Evolutionary conservation across 768 basidiomycete species (phyloP), one percentile per base, ranked within the genome.

Genomic region (Suillus decipiens): DNA sequence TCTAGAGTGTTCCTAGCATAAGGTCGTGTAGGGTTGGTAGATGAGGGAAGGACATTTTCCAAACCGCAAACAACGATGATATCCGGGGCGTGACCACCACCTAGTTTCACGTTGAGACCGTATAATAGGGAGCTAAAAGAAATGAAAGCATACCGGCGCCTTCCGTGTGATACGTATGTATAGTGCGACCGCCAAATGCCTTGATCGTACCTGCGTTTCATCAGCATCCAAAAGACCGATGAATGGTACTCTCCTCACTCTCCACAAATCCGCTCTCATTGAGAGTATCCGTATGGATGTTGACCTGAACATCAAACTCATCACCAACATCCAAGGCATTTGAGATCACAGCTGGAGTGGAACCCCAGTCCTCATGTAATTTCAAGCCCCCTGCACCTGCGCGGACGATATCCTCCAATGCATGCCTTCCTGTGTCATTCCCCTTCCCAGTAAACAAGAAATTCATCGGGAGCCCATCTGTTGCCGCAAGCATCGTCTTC

Each of bases 231-330:
- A 59, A 50, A 43, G 50, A 63, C 41, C 31, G n/a, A 36, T n/a
- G 14, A 50, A 39, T 19, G n/a, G 17, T 12, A 45, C 56, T 34
- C 15, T 19, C 75, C 86, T 48, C 70, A 93, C 94, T 89, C 75
- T 99, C 94, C 7, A 98, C 94, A 72, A 96, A 99, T 1, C 96
- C 96, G 66, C 93, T 94, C 79, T 99, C 97, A 73, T 99, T 99
- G 63, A 99, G 76, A 0, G 96, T 99, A 72, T 99, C 97, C 0
- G 95, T 96, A 72, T 99, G 97, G 43, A 99, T 97, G 73, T 96
- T 95, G 57, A 93, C 90, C 83, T 99, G 96, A 4, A 99, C 92
- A 74, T 99, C 97, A 73, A 92, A 95, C 64, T 92, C 83, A 68
- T 99, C 95, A 1, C 81, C 95, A 22, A 99, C 84, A 60, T 88